These are phyloP conservation scores for Suillus fuscotomentosus DNA, from an alignment of 768 basidiomycete genomes.

Conservation along the genomic window DNA sequence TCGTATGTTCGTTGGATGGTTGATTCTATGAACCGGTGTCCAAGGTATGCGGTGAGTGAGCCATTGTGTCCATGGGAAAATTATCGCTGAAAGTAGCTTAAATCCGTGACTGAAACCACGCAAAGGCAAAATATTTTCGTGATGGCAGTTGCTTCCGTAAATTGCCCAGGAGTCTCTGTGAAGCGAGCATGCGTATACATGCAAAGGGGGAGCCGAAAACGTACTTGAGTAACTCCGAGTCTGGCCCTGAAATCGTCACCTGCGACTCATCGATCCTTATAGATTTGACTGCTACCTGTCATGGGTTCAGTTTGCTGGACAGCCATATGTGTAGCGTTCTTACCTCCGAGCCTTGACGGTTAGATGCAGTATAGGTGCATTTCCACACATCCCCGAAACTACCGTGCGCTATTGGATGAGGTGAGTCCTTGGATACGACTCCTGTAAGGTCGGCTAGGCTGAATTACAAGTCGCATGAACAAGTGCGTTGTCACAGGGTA, in stretches of 20 bases:
- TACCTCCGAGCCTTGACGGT: background rate
- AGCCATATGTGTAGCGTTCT: background rate
- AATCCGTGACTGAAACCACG: slow-evolving; percentile 28
- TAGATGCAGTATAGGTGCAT: background rate
- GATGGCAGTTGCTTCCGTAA: slow-evolving; percentile 25
- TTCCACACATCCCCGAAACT: slow-evolving; percentile 10
- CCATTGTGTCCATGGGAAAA: slow-evolving; percentile 34
- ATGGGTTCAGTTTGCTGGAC: background rate
- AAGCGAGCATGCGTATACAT: background rate
- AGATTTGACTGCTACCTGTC: slow-evolving; percentile 7
- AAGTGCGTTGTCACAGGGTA: background rate
- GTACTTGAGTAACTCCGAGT: background rate
- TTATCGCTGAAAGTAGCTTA: slow-evolving; percentile 28
- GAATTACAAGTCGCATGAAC: background rate
- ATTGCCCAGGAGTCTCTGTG: slow-evolving; percentile 14
- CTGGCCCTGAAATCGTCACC: background rate
- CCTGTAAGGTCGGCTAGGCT: slow-evolving; percentile 3
- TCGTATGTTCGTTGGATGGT: background rate
- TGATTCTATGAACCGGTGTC: slow-evolving; percentile 8
- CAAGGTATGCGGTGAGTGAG: slow-evolving; percentile 22
- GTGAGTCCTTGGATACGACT: background rate
- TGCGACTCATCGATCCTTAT: slow-evolving; percentile 1
- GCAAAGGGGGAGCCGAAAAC: background rate
- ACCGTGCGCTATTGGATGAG: slow-evolving; percentile 4
- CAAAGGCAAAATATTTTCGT: slow-evolving; percentile 26